These are phyloP conservation scores for Stagonosporopsis vannaccii DNA, from an alignment of 2,329 filamentous ascomycete species.

Conservation along the genomic window DNA sequence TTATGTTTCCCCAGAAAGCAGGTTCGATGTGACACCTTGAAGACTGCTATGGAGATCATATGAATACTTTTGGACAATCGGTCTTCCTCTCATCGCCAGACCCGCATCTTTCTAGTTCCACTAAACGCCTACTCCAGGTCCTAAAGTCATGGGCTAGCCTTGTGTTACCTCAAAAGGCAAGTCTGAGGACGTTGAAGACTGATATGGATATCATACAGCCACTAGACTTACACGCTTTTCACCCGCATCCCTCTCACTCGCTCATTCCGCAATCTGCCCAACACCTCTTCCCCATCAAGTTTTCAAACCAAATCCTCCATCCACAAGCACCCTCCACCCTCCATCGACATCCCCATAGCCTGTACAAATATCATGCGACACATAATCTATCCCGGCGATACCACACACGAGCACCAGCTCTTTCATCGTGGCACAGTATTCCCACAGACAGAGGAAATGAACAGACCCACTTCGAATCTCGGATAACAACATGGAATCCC, in stretches of 20 bases:
- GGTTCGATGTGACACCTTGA: neutral
- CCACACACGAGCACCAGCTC: neutral
- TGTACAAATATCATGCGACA: no score
- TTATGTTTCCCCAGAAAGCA: neutral
- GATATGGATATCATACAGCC: slow-evolving; percentile 8
- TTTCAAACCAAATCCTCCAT: no score
- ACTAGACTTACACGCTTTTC: neutral
- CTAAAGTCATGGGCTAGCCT: neutral
- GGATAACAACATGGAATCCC: neutral
- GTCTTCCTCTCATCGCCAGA: neutral
- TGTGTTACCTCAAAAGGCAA: slow-evolving; percentile 3
- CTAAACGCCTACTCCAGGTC: neutral
- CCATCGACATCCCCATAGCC: no score
- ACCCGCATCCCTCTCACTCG: neutral
- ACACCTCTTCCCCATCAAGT: neutral
- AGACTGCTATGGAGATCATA: neutral
- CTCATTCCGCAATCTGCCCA: neutral
- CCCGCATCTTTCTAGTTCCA: neutral
- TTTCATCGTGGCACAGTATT: neutral
- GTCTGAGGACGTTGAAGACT: neutral
- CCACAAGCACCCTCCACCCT: no score
- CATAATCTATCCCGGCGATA: neutral
- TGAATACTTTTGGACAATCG: neutral
- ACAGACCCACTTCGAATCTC: neutral
- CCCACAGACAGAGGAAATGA: neutral